Percentiles rank a stretch among this genome's conserved stretches.
These are phyloP conservation scores for Eucalyptus tenuipes DNA, from an alignment of 345 rosid species.

Conservation along the genomic window DNA sequence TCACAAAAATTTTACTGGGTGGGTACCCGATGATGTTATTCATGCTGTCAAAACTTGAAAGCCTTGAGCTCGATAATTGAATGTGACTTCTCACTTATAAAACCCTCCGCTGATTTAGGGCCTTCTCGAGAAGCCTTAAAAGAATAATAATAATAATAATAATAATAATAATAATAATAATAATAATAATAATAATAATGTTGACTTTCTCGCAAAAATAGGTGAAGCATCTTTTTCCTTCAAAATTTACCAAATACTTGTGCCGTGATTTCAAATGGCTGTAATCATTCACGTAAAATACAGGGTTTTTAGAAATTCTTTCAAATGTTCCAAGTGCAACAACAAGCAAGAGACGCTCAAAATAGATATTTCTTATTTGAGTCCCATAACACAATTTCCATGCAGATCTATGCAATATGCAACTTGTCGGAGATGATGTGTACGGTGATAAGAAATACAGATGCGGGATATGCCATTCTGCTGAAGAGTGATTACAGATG, in stretches of 20 bases:
- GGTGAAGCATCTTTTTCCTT: background rate
- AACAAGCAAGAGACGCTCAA: background rate
- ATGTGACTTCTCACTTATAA: background rate
- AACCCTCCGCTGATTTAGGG: background rate
- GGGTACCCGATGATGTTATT: background rate
- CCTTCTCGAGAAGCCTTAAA: background rate
- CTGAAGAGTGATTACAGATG: background rate
- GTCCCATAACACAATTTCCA: background rate
- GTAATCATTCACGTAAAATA: background rate
- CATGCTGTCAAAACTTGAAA: background rate
- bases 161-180: background rate
- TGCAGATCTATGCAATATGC: background rate
- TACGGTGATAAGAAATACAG: background rate
- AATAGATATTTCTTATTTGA: background rate
- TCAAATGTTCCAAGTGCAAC: background rate
- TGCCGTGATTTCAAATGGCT: background rate
- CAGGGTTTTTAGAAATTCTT: background rate
- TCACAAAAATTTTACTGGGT: too few relatives aligned
- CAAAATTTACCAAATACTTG: background rate
- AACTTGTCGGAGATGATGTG: background rate
- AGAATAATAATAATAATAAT: background rate
- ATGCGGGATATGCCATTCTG: background rate
- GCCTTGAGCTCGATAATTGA: background rate
- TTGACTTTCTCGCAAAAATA: background rate
- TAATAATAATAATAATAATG: too few relatives aligned